Base-by-base conservation (phyloP, 2,329 filamentous ascomycete genomes). In the Aspergillus awamori region DNA sequence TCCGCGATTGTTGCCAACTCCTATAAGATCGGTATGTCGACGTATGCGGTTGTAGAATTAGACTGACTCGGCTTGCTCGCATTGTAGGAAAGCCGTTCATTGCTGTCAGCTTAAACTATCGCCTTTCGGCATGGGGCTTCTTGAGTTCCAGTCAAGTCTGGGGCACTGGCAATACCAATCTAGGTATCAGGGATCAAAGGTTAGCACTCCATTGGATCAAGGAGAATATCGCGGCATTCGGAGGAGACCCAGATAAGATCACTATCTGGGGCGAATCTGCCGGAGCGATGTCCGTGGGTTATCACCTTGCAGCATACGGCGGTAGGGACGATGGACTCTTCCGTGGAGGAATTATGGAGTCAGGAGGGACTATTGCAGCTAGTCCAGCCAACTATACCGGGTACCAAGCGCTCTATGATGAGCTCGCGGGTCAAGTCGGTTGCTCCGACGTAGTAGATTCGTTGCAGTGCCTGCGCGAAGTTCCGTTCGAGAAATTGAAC, bases 381-480 rank as follows among this genome's bases (percentile, higher is more conserved):
- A 84, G 52, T 69, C 78, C 48, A 56, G 67, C 69, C 17, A 80
- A 80, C 48, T 72, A 74, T 11, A 74, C 76, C 3, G 72, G 69
- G 13, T 80, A 67, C 30, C 70, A 72, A 56, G 59, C 83, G 0
- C 77, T 86, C 4, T 93, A 91, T 69, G 82, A 92, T 69, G 76
- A 78, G 0, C 84, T 93, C 3, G 85, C 89, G 6, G 68, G 74
- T 2, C 78, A 80, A 28, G 86, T 86, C 0, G 87, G 82, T 52
- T 95, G 91, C 76, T 77, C 81, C 1, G 72, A 79, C 4, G 76
- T 82, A 1, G 69, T 74, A 1, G 84, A 90, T 69, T 87, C 85
- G 0, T 80, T 92, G 8, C 80, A 82, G 11, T 93, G 90, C 71
- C 83, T 96, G 10, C 87, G 91, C 24, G 73, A 73, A 1, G 74